Base-by-base conservation (phyloP, 2,329 filamentous ascomycete species). In the Chrysoporthe puriensis region DNA sequence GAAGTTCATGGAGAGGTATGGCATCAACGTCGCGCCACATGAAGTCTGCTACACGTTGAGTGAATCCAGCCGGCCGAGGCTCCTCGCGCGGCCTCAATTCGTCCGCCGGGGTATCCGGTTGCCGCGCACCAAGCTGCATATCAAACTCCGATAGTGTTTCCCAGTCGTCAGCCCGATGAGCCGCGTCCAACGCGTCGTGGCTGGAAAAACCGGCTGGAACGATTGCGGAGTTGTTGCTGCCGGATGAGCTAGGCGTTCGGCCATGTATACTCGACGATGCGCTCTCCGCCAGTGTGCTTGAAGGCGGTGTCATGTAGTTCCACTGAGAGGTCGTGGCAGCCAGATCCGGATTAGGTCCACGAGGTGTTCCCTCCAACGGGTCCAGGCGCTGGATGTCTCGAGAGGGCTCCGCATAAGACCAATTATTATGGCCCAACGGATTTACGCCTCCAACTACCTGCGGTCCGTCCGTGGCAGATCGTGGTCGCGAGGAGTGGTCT, bases 1-100 rank as follows among this genome's bases (percentile, higher is more conserved):
- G 72, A 50, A 77, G 72, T 63, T 91, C 88, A 42, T 85, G 81
- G 8, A 83, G 85, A 36, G 88, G 78, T 67, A 66, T 86, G 79
- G 68, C 80, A 77, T 85, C 83, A 5, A 89, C 78, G 48, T 84
- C 84, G 9, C 84, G 84, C 86, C 86, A 90, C 81, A 90, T 86
- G 73, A 89, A 90, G 69, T 89, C 81, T 1, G 86, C 83, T 14
- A 90, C 71, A 16, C 77, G 77, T 9, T 76, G 79, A 18, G 82
- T 72, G 48, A 85, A 68, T 0, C 81, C 81, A 42, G 74, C 77
- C 2, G 77, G 76, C 48, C 76, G 74, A n/a, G 71, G 74, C 1
- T 67, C 72, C 16, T 61, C 61, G 14, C 32, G 48, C 14, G 34
- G 68, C 3, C 32, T 60, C 6, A 66, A 52, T 40, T 52, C 68